Conservation (phyloP, 2,329 filamentous ascomycete species). For the Mycosphaerella sp. region DNA sequence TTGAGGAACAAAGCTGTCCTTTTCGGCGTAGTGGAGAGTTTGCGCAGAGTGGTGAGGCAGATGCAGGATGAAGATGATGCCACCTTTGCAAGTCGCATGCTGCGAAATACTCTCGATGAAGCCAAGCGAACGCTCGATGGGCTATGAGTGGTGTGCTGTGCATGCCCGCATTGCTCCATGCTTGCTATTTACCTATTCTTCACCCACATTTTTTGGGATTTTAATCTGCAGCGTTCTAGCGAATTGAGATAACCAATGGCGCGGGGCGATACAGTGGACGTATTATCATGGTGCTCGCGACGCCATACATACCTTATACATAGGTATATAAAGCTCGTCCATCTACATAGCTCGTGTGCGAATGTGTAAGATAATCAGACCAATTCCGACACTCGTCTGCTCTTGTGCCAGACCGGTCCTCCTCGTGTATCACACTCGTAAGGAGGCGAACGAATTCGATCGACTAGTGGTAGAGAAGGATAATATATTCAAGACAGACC, state of each 20-base stretch:
- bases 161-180: background rate
- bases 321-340: background rate
- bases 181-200: background rate
- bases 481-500: too few relatives aligned
- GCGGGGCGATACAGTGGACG: background rate
- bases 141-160: conserved; percentile 1
- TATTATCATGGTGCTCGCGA: background rate
- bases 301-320: too few relatives aligned
- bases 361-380: background rate
- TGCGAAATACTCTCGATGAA: conserved; percentile 66
- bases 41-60: conserved; percentile 49
- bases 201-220: background rate
- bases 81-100: conserved; percentile 55
- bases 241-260: background rate
- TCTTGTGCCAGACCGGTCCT: background rate
- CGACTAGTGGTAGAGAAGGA: too few relatives aligned
- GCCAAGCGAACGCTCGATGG: conserved; percentile 70
- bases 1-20: conserved; percentile 52
- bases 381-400: background rate
- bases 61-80: conserved; percentile 45
- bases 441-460: too few relatives aligned
- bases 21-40: conserved; percentile 46
- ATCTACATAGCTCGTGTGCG: background rate
- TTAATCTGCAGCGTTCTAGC: background rate
- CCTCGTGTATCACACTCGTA: too few relatives aligned